phyloP scores from a whole-genome alignment of 352 stramenopile genomes.

The Phytophthora citrophthora region DNA sequence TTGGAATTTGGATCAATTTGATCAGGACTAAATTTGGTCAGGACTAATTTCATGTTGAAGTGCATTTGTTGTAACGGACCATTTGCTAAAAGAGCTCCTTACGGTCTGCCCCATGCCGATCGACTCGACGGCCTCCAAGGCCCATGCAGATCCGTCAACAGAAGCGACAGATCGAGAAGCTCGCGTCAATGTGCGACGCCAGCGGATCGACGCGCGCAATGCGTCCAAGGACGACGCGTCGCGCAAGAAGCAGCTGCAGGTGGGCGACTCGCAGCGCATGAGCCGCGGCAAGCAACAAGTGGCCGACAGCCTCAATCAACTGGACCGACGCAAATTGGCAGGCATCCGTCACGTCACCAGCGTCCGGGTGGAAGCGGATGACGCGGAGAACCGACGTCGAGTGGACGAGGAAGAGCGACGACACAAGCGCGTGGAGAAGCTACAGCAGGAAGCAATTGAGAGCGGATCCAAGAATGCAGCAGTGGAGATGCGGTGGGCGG shows the following conservation, averaged over 20 bases:
- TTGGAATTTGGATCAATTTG: background rate
- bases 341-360: conserved; percentile 92
- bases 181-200: conserved; percentile 65
- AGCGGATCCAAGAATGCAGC: conserved; percentile 92
- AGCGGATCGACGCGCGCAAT: conserved; percentile 81
- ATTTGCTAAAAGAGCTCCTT: background rate
- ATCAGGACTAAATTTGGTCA: too few relatives aligned
- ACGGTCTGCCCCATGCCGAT: conserved; percentile 10
- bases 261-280: conserved; percentile 70
- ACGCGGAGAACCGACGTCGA: conserved; percentile 87
- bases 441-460: conserved; percentile 93
- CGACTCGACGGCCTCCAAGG: conserved; percentile 37
- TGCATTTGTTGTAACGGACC: conserved; percentile 9
- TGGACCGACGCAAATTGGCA: conserved; percentile 73
- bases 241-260: conserved; percentile 73
- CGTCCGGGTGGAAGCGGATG: conserved; percentile 91
- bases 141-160: conserved; percentile 34
- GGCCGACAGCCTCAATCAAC: conserved; percentile 76
- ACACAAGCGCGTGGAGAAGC: conserved; percentile 78
- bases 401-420: conserved; percentile 92
- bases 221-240: conserved; percentile 82
- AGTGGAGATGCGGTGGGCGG: conserved; percentile 93
- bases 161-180: conserved; percentile 62
- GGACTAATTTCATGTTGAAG: background rate
- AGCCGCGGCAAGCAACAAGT: conserved; percentile 80